Evolutionary conservation across 345 rosid species (phyloP), one percentile per base, ranked within the genome.

Genomic region (Jatropha curcas): DNA sequence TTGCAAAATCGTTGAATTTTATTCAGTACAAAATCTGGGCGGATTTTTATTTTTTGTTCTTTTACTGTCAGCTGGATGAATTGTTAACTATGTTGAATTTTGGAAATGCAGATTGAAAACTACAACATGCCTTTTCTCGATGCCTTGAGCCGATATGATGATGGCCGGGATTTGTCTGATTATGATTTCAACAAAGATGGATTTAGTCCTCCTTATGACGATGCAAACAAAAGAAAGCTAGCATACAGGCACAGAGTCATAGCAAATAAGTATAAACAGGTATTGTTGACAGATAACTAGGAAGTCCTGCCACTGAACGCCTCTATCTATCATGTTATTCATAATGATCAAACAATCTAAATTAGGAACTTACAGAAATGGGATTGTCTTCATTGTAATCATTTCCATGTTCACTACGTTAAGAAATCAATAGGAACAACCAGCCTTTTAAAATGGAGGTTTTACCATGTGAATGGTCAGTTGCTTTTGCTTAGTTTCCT

Each of bases 81-180:
- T n/a, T 11, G 57, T 35, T 67, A 41, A 20, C 33, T 19, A 9
- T 52, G 34, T 50, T 5, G 28, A 61, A 61, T 2, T 39, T 62
- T 75, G 68, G 14, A 53, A 55, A 48, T 84, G 84, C 78, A 91
- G 98, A 81, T 89, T 77, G 98, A 91, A 83, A 84, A 86, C 85
- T 85, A 85, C 85, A 91, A 91, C 67, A 87, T 83, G 77, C 97
- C 97, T 46, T 91, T 80, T 78, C 82, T 89, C 73, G 90, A 84
- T 71, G 79, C 88, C 14, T 77, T 87, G 86, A 88, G 72, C 64
- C 77, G 76, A 65, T 85, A 82, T 20, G 97, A 93, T 70, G 94
- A 93, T 53, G 97, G 90, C 4, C 66, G 52, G 60, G 97, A 93
- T 79, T 89, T 91, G 66, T 79, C 96, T 70, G 84, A 33, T 62